phyloP scores from a whole-genome alignment of 139 green algal species.

The Chlorella vulgaris region DNA sequence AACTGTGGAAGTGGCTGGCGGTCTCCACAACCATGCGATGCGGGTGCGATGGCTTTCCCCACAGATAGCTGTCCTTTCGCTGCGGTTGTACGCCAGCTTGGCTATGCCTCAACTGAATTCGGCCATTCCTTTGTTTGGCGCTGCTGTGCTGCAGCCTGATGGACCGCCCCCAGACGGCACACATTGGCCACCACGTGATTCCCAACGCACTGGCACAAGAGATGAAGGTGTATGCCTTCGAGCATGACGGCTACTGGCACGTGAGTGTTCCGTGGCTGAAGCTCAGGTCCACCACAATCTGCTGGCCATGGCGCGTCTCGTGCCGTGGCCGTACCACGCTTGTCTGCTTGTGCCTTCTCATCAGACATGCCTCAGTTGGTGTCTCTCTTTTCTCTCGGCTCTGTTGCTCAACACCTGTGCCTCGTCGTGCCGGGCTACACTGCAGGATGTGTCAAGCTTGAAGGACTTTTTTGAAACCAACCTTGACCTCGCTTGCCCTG shows the following conservation, averaged over 20 bases:
- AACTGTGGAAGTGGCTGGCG: no score
- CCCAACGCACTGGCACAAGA: slow-evolving; percentile 69
- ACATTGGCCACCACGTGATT: slow-evolving; percentile 87
- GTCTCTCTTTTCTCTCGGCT: no score
- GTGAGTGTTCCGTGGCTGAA: slow-evolving; percentile 55
- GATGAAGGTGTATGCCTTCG: slow-evolving; percentile 73
- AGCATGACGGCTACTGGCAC: slow-evolving; percentile 84
- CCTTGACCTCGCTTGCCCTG: slow-evolving; percentile 58
- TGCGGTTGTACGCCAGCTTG: no score
- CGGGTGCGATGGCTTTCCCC: no score
- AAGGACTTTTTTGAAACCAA: slow-evolving; percentile 85
- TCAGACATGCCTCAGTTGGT: neutral
- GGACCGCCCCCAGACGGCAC: slow-evolving; percentile 50
- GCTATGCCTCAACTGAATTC: no score
- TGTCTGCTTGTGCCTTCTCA: neutral
- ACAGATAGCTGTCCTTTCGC: no score
- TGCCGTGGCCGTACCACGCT: no score
- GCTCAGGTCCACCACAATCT: no score
- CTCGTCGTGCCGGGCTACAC: no score
- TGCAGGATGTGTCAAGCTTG: slow-evolving; percentile 58
- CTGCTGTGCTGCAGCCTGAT: slow-evolving; percentile 34
- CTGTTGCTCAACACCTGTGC: no score
- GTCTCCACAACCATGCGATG: no score
- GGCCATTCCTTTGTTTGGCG: neutral
- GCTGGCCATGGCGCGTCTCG: no score